Evolutionary conservation across 805 yeast genomes (phyloP), one percentile per base, ranked within the genome.

Genomic region (Scheffersomyces stipitis): DNA sequence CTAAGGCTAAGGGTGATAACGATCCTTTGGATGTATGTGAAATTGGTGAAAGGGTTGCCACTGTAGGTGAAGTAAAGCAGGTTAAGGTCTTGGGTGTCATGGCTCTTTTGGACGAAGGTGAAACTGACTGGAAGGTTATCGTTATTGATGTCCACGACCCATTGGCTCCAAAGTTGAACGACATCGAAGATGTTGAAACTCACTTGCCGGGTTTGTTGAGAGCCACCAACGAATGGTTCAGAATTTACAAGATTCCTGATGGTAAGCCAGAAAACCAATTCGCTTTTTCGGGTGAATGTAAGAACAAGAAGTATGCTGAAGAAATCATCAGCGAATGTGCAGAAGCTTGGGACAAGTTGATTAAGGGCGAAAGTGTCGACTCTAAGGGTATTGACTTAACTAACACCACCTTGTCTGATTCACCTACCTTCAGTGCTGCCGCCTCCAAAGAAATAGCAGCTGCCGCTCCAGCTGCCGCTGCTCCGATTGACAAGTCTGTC

Each of bases 401-500:
- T 54, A 89, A 85, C 81, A 70, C 90, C 48, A 81, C 95, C 41
- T 73, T 88, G 58, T 31, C 71, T 39, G 63, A 71, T 40, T 62
- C 88, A 44, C 66, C 86, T 32, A 48, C 80, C 44, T 78, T 64
- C 72, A 54, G 75, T 30, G 72, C 49, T 33, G 41, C 52, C 35
- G 60, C 76, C 37, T 68, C 66, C 36, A 52, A 69, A 41, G 73
- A 66, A 40, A 61, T 87, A 41, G 95, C 96, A 52, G 75, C 77
- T 40, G 95, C 86, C 54, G 55, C 78, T 52, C 79, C 84, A 49
- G 65, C 71, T 49, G 77, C 90, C 47, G 89, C 90, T 62, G 96
- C 95, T 47, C 95, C 96, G 68, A 87, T 93, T 65, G 99, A 91
- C 76, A 80, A 86, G 71, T 87, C 96, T 38, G 73, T 91, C 63